Conservation (phyloP, 805 yeast species). For the Myxozyma lipomycoides region DNA sequence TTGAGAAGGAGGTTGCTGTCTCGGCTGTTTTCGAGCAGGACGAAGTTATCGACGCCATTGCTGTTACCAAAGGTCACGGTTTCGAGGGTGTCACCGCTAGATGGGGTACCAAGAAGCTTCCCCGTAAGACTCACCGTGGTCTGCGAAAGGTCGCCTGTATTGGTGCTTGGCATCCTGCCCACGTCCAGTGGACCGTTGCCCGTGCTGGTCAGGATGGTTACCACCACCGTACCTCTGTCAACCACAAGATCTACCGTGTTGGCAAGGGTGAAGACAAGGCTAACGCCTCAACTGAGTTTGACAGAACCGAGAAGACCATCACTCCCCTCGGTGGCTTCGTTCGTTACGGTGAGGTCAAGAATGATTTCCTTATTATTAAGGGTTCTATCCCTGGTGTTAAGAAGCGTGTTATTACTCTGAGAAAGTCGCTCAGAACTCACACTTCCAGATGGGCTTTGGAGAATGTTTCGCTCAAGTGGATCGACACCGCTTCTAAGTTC, state of each 20-base stretch:
- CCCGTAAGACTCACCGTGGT: slow-evolving; percentile 99
- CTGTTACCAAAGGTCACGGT: slow-evolving; percentile 99
- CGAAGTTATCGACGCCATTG: slow-evolving; percentile 97
- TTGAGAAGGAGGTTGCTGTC: slow-evolving; percentile 96
- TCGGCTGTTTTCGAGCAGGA: slow-evolving; percentile 96
- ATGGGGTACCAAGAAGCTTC: slow-evolving; percentile 99
- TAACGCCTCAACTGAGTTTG: slow-evolving; percentile 93
- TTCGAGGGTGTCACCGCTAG: slow-evolving; percentile 99
- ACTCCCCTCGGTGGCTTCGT: slow-evolving; percentile 99
- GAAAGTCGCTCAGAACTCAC: slow-evolving; percentile 97
- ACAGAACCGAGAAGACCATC: slow-evolving; percentile 99
- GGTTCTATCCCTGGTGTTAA: slow-evolving; percentile 99
- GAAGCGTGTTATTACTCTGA: slow-evolving; percentile 98
- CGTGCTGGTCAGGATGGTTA: slow-evolving; percentile 99
- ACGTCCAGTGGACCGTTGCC: slow-evolving; percentile 99
- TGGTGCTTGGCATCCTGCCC: slow-evolving; percentile 99
- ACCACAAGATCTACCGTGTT: slow-evolving; percentile 99
- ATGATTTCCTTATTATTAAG: slow-evolving; percentile 95
- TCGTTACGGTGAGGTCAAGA: slow-evolving; percentile 96
- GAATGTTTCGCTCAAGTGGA: slow-evolving; percentile 97
- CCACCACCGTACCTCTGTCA: slow-evolving; percentile 99
- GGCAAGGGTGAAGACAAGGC: slow-evolving; percentile 95
- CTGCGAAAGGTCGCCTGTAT: slow-evolving; percentile 99
- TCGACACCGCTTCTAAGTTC: slow-evolving; percentile 99
- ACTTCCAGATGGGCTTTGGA: slow-evolving; percentile 97